Evolutionary conservation across 139 green algal species (phyloP), one percentile per base, ranked within the genome.

Genomic region (Dunaliella primolecta): DNA sequence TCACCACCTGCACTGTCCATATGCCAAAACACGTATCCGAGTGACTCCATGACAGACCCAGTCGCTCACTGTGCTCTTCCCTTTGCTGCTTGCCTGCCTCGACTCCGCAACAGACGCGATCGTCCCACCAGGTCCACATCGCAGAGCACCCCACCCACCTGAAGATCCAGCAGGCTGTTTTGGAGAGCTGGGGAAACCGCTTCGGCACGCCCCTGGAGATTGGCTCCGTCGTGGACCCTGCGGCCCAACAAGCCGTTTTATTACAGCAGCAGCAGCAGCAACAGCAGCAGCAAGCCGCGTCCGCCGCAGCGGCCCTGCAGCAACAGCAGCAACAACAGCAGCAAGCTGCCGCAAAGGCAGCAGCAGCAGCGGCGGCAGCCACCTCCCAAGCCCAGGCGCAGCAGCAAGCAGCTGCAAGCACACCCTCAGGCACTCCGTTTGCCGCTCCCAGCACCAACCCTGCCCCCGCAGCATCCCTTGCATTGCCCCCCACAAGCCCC

Each of bases 71-170:
- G n/a, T n/a, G n/a, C n/a, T n/a, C n/a, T n/a, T n/a, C n/a, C n/a
- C n/a, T n/a, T n/a, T n/a, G n/a, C n/a, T n/a, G n/a, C n/a, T n/a
- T n/a, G n/a, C n/a, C n/a, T n/a, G n/a, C n/a, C n/a, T n/a, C n/a
- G n/a, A n/a, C n/a, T n/a, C n/a, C n/a, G n/a, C n/a, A n/a, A n/a
- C n/a, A n/a, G n/a, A n/a, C n/a, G n/a, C 80, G 80, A 20, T 71
- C 81, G 78, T 36, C 71, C n/a, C 36, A 84, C 64, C 36, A 77
- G 30, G 36, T 74, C 77, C 77, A 36, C 3, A 70, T 75, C 3
- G 36, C 83, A 74, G 79, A 87, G 21, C 84, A 81, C 75, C 27
- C 29, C 32, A 38, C 75, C 7, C 75, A 80, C 30, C 75, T 38
- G 75, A 32, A 33, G 75, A 80, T 80, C 75, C 75, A 80, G 75